Base-by-base conservation (phyloP, 2,329 filamentous ascomycete species). In the Hymenoscyphus repandus region DNA sequence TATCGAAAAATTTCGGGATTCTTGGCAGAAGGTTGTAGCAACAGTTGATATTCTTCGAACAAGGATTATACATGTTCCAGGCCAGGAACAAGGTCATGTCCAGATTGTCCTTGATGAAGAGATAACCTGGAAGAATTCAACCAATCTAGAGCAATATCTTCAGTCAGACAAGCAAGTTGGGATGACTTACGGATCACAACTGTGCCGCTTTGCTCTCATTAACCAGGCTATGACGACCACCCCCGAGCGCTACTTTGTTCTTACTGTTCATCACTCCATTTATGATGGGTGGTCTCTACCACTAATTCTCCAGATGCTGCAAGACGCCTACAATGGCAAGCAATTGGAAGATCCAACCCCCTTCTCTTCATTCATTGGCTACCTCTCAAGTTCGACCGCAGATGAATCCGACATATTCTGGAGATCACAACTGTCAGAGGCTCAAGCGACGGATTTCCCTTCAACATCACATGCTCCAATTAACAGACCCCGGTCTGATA, bases 251-350 rank as follows among this genome's bases (percentile, higher is more conserved):
- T 64, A 69, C 56, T 80, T 44, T 33, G 27, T 44, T 44, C 11
- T 12, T 44, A 32, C 22, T 5, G 6, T 15, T 5, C 42, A 44
- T 15, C 42, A 44, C 42, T 17, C 42, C 30, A 17, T 44, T 30
- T 44, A 80, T 52, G 77, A 81, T 47, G 77, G 77, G 15, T 79
- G 76, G 77, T 73, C 71, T 0, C 54, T 65, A 47, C 60, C 63
- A 2, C 33, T 66, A 32, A 53, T 69, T 3, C 51, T 68, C 11
- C 53, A 61, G n/a, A 56, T 60, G 42, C 9, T 44, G 5, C 27
- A 44, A 13, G 10, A 12, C 5, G 5, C 30, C 10, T 44, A 32
- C 27, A 32, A 40, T 56, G 67, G 11, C 50, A 55, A 5, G 47
- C 47, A 6, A 56, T 61, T 11, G 42, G 65, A 2, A 70, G 77